Conservation (phyloP, 2,329 filamentous ascomycete species). For the Alternaria ethzedia region DNA sequence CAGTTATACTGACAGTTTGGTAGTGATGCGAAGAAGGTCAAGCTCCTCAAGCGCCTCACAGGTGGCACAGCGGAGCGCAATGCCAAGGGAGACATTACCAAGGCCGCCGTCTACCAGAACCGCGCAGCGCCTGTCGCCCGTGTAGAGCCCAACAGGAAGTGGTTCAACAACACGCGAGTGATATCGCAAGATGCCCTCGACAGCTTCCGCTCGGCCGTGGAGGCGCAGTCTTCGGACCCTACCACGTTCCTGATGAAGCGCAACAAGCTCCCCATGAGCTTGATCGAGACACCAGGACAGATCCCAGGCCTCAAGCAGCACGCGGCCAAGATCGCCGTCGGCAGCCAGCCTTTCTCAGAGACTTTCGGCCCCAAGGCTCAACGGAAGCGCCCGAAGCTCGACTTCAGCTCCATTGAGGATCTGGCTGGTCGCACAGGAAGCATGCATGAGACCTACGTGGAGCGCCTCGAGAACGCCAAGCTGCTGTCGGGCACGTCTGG, state of each 20-base stretch:
- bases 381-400: constrained; percentile 89
- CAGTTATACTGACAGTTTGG: neutral
- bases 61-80: constrained; percentile 85
- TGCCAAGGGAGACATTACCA: constrained; percentile 80
- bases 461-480: constrained; percentile 78
- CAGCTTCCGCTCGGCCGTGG: constrained; percentile 89
- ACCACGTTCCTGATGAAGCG: constrained; percentile 95
- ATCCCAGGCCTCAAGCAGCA: constrained; percentile 89
- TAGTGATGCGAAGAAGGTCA: constrained; percentile 79
- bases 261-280: constrained; percentile 94
- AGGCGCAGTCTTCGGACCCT: constrained; percentile 86
- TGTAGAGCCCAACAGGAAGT: constrained; percentile 95
- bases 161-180: constrained; percentile 93
- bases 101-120: constrained; percentile 84
- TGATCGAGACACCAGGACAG: constrained; percentile 78
- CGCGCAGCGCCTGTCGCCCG: constrained; percentile 80
- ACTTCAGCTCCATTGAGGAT: constrained; percentile 80
- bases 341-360: constrained; percentile 82
- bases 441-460: constrained; percentile 81
- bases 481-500: constrained; percentile 75
- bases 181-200: constrained; percentile 88
- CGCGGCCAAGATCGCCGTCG: constrained; percentile 90
- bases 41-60: constrained; percentile 87
- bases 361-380: constrained; percentile 95
- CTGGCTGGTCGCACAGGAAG: constrained; percentile 80